Conservation (phyloP, 73 alveolate genomes). For the Paramecium tetraurelia region DNA sequence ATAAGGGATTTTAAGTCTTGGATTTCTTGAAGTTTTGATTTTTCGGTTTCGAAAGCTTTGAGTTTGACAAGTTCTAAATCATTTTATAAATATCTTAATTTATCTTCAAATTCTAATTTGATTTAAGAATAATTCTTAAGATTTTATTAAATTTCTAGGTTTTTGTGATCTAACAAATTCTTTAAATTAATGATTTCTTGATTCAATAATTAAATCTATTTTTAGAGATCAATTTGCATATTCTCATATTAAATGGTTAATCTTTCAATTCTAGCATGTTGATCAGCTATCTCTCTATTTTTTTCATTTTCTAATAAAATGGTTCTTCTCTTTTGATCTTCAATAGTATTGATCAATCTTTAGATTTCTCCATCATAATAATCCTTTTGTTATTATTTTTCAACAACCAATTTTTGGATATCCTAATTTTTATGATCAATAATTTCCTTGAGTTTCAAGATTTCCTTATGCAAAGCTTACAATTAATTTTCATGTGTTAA, state of each 20-base stretch:
- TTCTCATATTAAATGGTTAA: constrained; percentile 2
- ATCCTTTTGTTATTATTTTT: constrained; percentile 20
- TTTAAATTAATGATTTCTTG: not conserved
- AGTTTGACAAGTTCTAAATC: not conserved
- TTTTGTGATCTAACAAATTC: constrained; percentile 11
- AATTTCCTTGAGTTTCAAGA: not conserved
- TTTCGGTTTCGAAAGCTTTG: constrained; percentile 2
- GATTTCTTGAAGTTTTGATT: constrained; percentile 5
- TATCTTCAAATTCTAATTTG: constrained; percentile 23
- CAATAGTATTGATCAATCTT: constrained; percentile 1
- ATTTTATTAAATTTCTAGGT: not conserved
- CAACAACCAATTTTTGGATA: constrained; percentile 4
- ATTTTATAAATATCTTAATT: not conserved
- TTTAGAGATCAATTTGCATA: constrained; percentile 2
- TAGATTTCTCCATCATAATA: constrained; percentile 49
- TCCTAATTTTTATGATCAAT: constrained; percentile 23
- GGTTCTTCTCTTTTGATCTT: constrained; percentile 10
- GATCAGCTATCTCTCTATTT: constrained; percentile 35
- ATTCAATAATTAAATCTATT: not conserved
- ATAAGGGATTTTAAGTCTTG: not conserved
- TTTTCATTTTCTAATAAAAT: constrained; percentile 19
- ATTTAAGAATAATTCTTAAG: not conserved
- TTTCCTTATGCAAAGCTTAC: constrained; percentile 16
- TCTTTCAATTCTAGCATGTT: constrained; percentile 22
- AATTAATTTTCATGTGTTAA: constrained; percentile 30